Evolutionary conservation across 495 filamentous ascomycete species (phyloP).

Genomic region (Trichocladium antarcticum): DNA sequence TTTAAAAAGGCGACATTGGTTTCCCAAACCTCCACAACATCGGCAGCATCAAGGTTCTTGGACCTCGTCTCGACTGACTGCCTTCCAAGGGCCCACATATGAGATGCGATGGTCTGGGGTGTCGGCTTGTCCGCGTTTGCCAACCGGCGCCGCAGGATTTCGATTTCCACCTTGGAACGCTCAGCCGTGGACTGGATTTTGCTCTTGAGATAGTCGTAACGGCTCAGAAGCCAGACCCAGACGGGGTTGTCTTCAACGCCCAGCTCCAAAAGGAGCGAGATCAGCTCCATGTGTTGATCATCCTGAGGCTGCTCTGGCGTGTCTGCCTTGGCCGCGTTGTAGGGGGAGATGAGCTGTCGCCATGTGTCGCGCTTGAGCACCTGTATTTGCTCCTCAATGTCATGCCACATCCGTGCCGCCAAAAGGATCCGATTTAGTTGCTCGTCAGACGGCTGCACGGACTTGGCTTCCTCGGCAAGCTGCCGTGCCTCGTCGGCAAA

Average conservation of each 20-base stretch:
- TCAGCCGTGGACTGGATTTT: constrained; percentile 72
- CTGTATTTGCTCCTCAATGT: constrained; percentile 74
- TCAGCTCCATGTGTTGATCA: constrained; percentile 83
- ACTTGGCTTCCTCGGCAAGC: constrained; percentile 46
- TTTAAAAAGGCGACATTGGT: constrained; percentile 61
- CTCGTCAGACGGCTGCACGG: constrained; percentile 46
- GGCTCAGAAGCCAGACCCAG: constrained; percentile 84
- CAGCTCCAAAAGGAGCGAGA: constrained; percentile 74
- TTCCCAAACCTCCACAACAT: constrained; percentile 84
- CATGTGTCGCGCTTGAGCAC: constrained; percentile 81
- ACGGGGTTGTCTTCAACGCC: constrained; percentile 94
- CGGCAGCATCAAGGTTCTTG: constrained; percentile 55
- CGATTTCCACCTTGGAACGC: constrained; percentile 77
- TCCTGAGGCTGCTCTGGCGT: constrained; percentile 38
- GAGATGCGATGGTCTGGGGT: constrained; percentile 54
- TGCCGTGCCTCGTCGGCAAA: constrained; percentile 63
- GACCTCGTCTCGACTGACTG: constrained; percentile 46
- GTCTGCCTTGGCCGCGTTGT: constrained; percentile 36
- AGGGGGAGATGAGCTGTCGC: constrained; percentile 56
- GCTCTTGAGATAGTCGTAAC: constrained; percentile 76
- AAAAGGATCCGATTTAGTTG: constrained; percentile 77
- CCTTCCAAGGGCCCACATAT: constrained; percentile 59
- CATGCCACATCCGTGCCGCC: constrained; percentile 88
- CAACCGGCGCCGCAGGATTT: constrained; percentile 73
- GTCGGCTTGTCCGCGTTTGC: constrained; percentile 59